These are phyloP conservation scores for Lobosporangium transversale DNA, from an alignment of 192 early-diverging fungal species.

Conservation along the genomic window DNA sequence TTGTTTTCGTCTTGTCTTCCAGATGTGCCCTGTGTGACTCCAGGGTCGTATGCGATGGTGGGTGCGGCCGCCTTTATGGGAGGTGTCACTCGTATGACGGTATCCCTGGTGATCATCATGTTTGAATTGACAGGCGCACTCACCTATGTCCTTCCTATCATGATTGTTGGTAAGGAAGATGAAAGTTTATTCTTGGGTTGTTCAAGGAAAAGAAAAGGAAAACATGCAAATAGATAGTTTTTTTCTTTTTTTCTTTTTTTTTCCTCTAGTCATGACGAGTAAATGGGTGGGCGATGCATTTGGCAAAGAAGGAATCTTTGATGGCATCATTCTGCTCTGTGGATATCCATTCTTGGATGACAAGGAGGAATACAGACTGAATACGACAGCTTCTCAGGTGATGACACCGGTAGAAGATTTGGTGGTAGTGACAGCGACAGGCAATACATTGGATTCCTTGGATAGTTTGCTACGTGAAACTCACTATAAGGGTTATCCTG, in stretches of 20 bases:
- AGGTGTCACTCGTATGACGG: slow-evolving; percentile 92
- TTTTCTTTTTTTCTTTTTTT: background rate
- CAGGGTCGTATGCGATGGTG: slow-evolving; percentile 85
- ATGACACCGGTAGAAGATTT: slow-evolving; percentile 72
- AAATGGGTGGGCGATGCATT: slow-evolving; percentile 81
- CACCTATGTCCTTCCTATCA: slow-evolving; percentile 93
- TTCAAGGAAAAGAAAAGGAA: no score
- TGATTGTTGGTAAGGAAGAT: slow-evolving; percentile 73
- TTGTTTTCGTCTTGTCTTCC: slow-evolving; percentile 73
- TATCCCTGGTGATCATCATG: slow-evolving; percentile 96
- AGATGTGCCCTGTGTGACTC: slow-evolving; percentile 86
- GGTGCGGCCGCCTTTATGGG: slow-evolving; percentile 86
- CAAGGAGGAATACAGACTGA: slow-evolving; percentile 65
- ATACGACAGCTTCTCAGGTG: slow-evolving; percentile 65
- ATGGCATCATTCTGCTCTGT: slow-evolving; percentile 61
- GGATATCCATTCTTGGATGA: slow-evolving; percentile 75
- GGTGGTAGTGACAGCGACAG: slow-evolving; percentile 58
- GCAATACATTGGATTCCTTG: slow-evolving; percentile 56
- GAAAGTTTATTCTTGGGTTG: no score
- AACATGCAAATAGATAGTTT: background rate
- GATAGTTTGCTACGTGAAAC: slow-evolving; percentile 61
- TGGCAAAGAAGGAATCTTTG: slow-evolving; percentile 76
- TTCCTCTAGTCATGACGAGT: slow-evolving; percentile 72
- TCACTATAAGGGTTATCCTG: slow-evolving; percentile 78
- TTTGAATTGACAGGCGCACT: slow-evolving; percentile 98